Evolutionary conservation across 2,329 filamentous ascomycete species (phyloP).

Genomic region (Colletotrichum sp.): DNA sequence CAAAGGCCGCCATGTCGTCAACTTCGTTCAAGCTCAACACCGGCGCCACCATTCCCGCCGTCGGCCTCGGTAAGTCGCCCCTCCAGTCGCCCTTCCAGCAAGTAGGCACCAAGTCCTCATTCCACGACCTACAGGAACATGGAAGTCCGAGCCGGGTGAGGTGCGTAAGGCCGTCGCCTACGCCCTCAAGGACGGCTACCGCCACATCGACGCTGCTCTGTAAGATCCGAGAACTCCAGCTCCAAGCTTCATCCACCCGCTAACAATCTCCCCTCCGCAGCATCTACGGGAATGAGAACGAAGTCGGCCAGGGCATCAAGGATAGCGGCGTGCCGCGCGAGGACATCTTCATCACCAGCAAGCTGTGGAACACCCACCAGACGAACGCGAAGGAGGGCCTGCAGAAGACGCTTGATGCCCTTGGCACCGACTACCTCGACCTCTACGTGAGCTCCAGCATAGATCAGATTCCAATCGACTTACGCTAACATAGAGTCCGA

Average conservation of each 20-base stretch:
- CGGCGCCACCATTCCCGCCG: neutral
- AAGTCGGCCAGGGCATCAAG: neutral
- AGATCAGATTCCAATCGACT: too few relatives aligned
- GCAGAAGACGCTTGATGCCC: neutral
- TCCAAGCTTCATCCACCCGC: fast-evolving
- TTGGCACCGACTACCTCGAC: neutral
- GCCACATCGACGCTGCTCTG: neutral
- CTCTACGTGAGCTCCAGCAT: neutral
- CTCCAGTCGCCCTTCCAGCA: fast-evolving
- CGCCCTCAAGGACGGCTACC: neutral
- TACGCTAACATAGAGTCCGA: fast-evolving
- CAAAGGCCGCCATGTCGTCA: neutral
- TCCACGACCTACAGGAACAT: fast-evolving
- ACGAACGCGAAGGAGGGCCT: neutral
- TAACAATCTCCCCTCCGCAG: neutral
- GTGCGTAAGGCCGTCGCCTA: neutral
- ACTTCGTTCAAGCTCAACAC: neutral
- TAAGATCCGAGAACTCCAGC: neutral
- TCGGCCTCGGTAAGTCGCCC: neutral
- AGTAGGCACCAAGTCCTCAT: neutral
- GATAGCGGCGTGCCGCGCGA: neutral
- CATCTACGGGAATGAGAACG: neutral
- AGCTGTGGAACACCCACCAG: neutral
- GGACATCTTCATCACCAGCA: neutral
- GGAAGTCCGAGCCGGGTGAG: neutral